Evolutionary conservation across 176 grass and related monocot genomes (phyloP), one percentile per base, ranked within the genome.

Genomic region (Oryza meyeriana): DNA sequence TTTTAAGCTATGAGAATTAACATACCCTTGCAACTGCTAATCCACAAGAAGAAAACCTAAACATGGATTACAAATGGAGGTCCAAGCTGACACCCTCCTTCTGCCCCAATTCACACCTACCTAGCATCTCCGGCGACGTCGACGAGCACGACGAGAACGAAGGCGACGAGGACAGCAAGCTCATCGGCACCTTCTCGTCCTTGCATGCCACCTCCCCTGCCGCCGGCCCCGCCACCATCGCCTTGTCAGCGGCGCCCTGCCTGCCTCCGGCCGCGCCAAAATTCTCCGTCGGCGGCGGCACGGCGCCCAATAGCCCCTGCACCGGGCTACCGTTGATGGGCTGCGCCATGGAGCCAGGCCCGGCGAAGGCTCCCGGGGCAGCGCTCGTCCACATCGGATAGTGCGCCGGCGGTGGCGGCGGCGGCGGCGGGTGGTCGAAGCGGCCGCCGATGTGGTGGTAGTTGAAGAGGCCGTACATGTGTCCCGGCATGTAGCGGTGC

Each of bases 21-120:
- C 86, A 83, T 72, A 64, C 74, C 61, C 65, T 82, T 52, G 72
- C 38, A 72, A 89, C 78, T 61, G 50, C 69, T 61, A 88, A 64
- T 47, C 74, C 82, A 79, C 74, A 66, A 70, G 71, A 94, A 87
- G 81, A 93, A 90, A 44, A 64, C 74, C 50, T 55, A 55, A 77
- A 76, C 5, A 72, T 79, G 77, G 80, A 74, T 97, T 91, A 97
- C 91, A 97, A 94, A 86, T 91, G 94, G 68, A 97, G 89, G 78
- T 97, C 94, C 86, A 97, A 89, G 88, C 94, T 97, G 81, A 97
- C 84, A 64, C 74, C 85, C 83, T 91, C 89, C 75, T 97, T 90
- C 64, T 76, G 68, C 10, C 57, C 91, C 62, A 88, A 78, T 83
- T 87, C 91, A 57, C 75, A 85, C 89, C 94, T 88, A 87, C 87